phyloP scores from a whole-genome alignment of 148 eudicot species.

The Chenopodium quinoa region DNA sequence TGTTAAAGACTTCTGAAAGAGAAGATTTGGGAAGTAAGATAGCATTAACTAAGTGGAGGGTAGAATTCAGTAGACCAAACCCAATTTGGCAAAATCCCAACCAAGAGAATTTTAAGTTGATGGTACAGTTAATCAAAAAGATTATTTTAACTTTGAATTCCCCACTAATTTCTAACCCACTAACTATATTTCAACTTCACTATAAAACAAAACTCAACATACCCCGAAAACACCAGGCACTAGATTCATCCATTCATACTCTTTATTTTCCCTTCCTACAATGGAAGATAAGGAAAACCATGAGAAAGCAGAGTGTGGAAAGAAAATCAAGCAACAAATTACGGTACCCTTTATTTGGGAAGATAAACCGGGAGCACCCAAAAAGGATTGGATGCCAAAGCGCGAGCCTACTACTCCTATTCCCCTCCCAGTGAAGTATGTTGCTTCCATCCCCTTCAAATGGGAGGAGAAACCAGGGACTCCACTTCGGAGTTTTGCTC shows the following conservation, averaged over 20 bases:
- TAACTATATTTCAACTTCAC: constrained; percentile 3
- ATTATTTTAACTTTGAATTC: neutral
- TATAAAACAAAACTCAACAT: constrained; percentile 18
- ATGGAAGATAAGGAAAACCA: constrained; percentile 44
- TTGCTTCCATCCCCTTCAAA: constrained; percentile 65
- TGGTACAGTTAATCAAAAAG: constrained; percentile 30
- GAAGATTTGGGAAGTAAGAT: constrained; percentile 2
- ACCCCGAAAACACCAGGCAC: constrained; percentile 1
- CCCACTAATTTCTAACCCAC: constrained; percentile 26
- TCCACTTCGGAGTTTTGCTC: constrained; percentile 54
- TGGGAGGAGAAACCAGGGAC: constrained; percentile 97
- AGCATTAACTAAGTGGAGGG: constrained; percentile 26
- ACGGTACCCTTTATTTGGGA: constrained; percentile 92
- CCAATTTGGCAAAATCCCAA: constrained; percentile 26
- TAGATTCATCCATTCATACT: neutral
- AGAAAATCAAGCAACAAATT: constrained; percentile 46
- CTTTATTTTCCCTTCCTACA: neutral
- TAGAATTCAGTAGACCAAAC: constrained; percentile 32
- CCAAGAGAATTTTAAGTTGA: constrained; percentile 11
- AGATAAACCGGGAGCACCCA: constrained; percentile 74
- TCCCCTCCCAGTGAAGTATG: constrained; percentile 47
- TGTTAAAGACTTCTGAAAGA: constrained; percentile 14
- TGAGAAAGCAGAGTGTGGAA: constrained; percentile 21
- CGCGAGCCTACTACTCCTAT: constrained; percentile 24
- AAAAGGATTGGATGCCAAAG: constrained; percentile 61